Conservation (phyloP, 257 asterid genomes). For the Solanum chiquidenum region DNA sequence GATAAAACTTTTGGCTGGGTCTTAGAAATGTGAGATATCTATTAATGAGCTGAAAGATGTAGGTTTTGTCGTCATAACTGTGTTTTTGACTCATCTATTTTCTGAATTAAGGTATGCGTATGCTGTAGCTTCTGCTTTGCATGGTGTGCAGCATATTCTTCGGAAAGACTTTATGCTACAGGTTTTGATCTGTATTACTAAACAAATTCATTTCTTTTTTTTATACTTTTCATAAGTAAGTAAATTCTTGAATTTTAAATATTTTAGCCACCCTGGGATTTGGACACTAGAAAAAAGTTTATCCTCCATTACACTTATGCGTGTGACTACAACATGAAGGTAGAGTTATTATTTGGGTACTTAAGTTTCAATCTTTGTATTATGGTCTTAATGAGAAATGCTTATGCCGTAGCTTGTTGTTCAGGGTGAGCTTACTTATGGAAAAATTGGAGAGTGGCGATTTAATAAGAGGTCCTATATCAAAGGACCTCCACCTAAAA, state of each 20-base stretch:
- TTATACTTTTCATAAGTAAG: not conserved
- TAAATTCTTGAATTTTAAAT: not conserved
- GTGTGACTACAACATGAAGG: conserved; percentile 55
- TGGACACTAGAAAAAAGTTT: conserved; percentile 27
- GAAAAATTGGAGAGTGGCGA: conserved; percentile 50
- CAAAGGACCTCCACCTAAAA: conserved; percentile 37
- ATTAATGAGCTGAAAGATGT: not conserved
- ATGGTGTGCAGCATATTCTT: conserved; percentile 56
- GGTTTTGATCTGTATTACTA: conserved; percentile 23
- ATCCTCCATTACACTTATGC: conserved; percentile 60
- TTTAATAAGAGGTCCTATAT: conserved; percentile 48
- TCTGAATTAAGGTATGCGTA: conserved; percentile 49
- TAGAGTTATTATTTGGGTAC: not conserved
- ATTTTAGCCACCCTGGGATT: conserved; percentile 70
- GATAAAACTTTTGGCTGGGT: conserved; percentile 58
- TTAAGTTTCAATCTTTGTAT: not conserved
- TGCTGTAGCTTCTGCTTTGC: conserved; percentile 67
- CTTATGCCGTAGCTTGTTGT: not conserved
- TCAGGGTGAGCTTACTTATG: conserved; percentile 53
- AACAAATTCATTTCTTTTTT: not conserved
- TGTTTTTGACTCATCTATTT: not conserved
- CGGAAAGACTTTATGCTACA: conserved; percentile 52
- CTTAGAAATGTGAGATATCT: conserved; percentile 39
- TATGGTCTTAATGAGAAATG: not conserved
- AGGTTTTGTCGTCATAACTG: not conserved